phyloP scores from a whole-genome alignment of 73 alveolate species.

The Paramecium sonneborni region DNA sequence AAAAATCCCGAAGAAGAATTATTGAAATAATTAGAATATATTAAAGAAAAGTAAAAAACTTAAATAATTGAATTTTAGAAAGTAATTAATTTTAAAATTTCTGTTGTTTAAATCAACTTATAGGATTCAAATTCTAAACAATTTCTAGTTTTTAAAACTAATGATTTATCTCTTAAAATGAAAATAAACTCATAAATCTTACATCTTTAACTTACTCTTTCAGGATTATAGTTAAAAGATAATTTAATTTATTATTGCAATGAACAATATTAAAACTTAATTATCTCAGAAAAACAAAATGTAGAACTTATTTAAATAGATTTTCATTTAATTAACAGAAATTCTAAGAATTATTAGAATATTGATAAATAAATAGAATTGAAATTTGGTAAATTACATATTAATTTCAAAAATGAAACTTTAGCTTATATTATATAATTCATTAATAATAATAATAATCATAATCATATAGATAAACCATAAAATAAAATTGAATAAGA shows the following conservation, averaged over 20 bases:
- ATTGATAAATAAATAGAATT: not conserved
- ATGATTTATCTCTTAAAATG: not conserved
- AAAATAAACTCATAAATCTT: not conserved
- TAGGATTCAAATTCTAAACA: not conserved
- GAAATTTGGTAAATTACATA: slow-evolving; percentile 1
- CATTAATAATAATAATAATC: not conserved
- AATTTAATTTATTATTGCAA: not conserved
- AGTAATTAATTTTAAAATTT: not conserved
- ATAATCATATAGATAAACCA: not conserved
- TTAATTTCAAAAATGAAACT: slow-evolving; percentile 22
- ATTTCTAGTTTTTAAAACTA: slow-evolving; percentile 4
- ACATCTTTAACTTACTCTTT: not conserved
- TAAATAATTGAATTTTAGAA: not conserved
- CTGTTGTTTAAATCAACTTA: not conserved
- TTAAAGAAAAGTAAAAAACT: not conserved
- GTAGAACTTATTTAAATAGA: not conserved
- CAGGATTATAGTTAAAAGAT: not conserved
- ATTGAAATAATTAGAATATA: not conserved
- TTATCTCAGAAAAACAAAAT: not conserved
- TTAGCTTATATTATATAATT: slow-evolving; percentile 2
- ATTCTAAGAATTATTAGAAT: not conserved
- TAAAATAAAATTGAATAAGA: not conserved
- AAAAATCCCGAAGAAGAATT: not conserved
- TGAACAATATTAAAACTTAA: not conserved
- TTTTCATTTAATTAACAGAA: not conserved